Base-by-base conservation (phyloP, 2,329 filamentous ascomycete genomes). In the Talaromyces sp. region DNA sequence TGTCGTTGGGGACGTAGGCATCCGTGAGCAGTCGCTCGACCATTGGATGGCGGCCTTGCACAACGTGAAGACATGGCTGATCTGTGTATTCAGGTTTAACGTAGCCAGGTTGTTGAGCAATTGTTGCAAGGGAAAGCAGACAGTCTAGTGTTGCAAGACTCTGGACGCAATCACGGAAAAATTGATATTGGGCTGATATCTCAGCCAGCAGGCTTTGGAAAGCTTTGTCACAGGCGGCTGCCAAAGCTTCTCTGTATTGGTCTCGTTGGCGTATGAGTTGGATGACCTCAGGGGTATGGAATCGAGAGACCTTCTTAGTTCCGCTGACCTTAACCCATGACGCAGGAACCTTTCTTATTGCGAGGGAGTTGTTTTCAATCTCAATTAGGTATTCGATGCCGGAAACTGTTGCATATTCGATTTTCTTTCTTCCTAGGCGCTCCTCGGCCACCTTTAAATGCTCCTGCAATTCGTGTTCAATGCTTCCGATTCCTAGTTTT, bases 331-430 rank as follows among this genome's bases (percentile, higher is more conserved):
- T 97, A 58, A 84, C 81, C 94, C 94, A 99, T 0, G 90, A 95
- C 3, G 94, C 93, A 0, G 94, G 94, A 0, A 99, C 91, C 52
- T 87, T 85, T 69, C 91, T 94, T 55, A 97, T 81, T 49, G 90
- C 84, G 1, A 82, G 72, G 10, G 75, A 77, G 19, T 66, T 81
- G 71, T 96, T 97, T 61, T 89, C 82, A 5, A 99, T 88, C 73
- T 97, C 94, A 64, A 99, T 90, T 17, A 99, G 83, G 68, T 91
- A 99, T 69, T 97, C 94, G 62, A 97, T 96, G 7, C 92, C 92
- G 1, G 91, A 84, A 7, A 94, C 89, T 0, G 90, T 94, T 22
- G 86, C 85, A 67, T 96, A 99, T 4, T 86, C 80, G 19, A 94
- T 83, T 41, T 85, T 83, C 62, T 85, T 88, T 68, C 86, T 88